Evolutionary conservation across 225 moss, liverwort and hornwort species (phyloP).

Genomic region (Anthoceros angustus): DNA sequence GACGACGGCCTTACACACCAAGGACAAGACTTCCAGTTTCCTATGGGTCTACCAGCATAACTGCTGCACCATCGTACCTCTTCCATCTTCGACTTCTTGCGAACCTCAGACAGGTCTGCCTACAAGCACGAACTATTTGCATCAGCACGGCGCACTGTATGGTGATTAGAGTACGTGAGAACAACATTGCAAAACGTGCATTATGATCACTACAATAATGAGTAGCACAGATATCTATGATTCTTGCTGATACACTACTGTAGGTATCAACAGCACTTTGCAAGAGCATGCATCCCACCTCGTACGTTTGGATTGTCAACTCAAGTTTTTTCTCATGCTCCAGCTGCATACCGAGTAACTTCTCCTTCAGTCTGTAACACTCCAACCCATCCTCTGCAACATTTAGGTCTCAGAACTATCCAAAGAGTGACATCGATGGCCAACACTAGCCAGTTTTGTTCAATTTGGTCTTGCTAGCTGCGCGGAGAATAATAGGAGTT

Average conservation of each 20-base stretch:
- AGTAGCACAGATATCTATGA: no score
- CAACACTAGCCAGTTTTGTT: background rate
- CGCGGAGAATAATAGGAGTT: background rate
- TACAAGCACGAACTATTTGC: background rate
- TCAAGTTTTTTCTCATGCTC: background rate
- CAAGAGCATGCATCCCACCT: background rate
- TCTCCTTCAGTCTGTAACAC: slow-evolving; percentile 1
- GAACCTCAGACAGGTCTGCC: background rate
- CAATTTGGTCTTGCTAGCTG: background rate
- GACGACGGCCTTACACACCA: background rate
- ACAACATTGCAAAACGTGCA: background rate
- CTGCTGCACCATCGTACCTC: background rate
- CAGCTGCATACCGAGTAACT: background rate
- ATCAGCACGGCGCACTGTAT: no score
- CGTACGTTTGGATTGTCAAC: background rate
- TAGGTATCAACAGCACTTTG: background rate
- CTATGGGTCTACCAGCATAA: background rate
- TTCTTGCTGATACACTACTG: no score
- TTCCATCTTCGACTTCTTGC: background rate
- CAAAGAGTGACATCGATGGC: background rate
- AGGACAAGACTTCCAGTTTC: background rate
- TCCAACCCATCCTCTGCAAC: slow-evolving; percentile 6
- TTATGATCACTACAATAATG: no score
- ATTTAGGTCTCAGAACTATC: slow-evolving; percentile 5
- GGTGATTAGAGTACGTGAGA: background rate